Evolutionary conservation across 2,329 filamentous ascomycete species (phyloP).

Genomic region (Furcasterigmium furcatum): DNA sequence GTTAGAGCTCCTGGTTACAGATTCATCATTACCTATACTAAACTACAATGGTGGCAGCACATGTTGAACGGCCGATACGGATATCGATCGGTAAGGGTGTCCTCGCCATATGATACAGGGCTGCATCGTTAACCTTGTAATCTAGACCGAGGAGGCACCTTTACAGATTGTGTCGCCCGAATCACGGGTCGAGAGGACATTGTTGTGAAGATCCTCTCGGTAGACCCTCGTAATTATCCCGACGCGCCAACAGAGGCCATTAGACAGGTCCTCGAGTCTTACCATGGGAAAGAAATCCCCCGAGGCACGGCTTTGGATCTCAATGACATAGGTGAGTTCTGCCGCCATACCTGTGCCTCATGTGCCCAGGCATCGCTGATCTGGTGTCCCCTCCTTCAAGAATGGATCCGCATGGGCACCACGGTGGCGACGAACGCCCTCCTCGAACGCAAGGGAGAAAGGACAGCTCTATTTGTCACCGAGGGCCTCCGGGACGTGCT

Average conservation of each 20-base stretch:
- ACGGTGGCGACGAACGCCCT: conserved; percentile 76
- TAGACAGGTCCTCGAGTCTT: conserved; percentile 36
- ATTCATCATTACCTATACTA: neutral
- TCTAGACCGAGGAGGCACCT: conserved; percentile 43
- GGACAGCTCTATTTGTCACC: conserved; percentile 63
- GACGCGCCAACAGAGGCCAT: conserved; percentile 75
- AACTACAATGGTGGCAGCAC: neutral
- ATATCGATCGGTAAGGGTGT: neutral
- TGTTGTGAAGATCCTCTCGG: conserved; percentile 69
- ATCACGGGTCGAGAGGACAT: conserved; percentile 63
- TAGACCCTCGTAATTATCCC: conserved; percentile 68
- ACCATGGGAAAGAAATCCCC: conserved; percentile 25
- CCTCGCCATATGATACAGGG: neutral
- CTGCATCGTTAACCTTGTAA: too few species aligned
- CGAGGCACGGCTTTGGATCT: conserved; percentile 27
- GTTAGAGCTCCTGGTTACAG: too few species aligned
- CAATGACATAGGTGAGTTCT: conserved; percentile 19
- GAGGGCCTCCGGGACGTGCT: conserved; percentile 68
- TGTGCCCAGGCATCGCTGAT: neutral
- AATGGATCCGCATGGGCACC: conserved; percentile 75
- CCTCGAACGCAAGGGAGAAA: conserved; percentile 71
- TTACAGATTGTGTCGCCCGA: conserved; percentile 67
- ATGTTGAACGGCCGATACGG: neutral
- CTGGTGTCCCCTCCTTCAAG: conserved; percentile 17
- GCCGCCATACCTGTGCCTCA: too few species aligned